Base-by-base conservation (phyloP, 2,329 filamentous ascomycete genomes). In the Aspergillus fumigatus region DNA sequence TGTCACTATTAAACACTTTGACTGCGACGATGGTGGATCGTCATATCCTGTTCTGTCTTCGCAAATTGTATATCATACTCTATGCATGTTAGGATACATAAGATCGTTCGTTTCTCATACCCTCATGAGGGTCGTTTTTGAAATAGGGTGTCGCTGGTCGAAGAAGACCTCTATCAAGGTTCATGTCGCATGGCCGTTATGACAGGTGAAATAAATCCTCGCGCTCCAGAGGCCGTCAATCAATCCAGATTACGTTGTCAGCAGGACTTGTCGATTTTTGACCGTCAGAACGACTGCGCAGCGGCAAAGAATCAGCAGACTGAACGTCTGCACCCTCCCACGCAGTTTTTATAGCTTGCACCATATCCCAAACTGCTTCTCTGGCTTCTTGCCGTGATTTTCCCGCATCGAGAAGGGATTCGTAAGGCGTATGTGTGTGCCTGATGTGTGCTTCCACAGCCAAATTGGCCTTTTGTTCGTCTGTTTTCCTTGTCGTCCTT, bases 361-460 rank as follows among this genome's bases (percentile, higher is more conserved):
- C 66, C 26, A 54, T 59, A 2, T 59, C 53, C 70, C 68, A 70
- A 9, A 76, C 71, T 5, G 49, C 56, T 45, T 67, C 59, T n/a
- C 74, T 65, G 5, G 73, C 74, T 17, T 66, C 52, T 5, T 60
- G 56, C 14, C 71, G 65, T 1, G 58, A 54, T 11, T 63, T 51
- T 0, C 71, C 72, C 0, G 54, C 43, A 3, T 62, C 53, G 1
- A 76, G 65, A 23, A 77, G 52, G 6, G 50, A 52, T 6, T 79
- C 75, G 51, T 78, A 79, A 0, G 66, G 62, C 1, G 75, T 79
- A 59, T 74, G 72, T 4, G 61, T 65, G 60, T 79, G 76, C 25
- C 76, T 65, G 53, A 79, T 74, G 65, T 78, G 73, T 29, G 76
- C 76, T 54, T 76, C 71, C 11, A 77, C 75, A 0, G 75, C 76